Evolutionary conservation across 345 rosid genomes (phyloP).

Genomic region (Chamaenerion angustifolium): DNA sequence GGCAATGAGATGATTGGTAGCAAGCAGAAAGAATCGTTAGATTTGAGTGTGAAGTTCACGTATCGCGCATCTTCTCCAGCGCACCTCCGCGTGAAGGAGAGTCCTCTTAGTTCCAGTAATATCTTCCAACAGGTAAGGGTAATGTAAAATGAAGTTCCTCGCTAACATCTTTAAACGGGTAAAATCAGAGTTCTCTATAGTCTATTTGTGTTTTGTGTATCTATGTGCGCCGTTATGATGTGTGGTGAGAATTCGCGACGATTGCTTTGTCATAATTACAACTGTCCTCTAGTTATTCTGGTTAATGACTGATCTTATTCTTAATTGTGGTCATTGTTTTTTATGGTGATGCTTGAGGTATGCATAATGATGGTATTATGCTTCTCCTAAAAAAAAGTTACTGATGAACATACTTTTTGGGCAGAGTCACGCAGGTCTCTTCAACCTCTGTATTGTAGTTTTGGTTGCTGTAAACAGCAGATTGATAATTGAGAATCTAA

Average conservation of each 20-base stretch:
- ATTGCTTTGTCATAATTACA: too few species aligned
- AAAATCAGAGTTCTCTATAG: too few species aligned
- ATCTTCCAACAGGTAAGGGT: slow-evolving; percentile 60
- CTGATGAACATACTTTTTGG: slow-evolving; percentile 3
- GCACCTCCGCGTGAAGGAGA: slow-evolving; percentile 54
- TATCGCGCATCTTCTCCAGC: slow-evolving; percentile 75
- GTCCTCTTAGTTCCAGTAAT: slow-evolving; percentile 81
- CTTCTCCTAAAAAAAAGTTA: not conserved
- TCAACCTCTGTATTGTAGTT: slow-evolving; percentile 92
- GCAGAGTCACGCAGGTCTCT: slow-evolving; percentile 98
- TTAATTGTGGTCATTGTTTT: not conserved
- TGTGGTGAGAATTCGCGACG: too few species aligned
- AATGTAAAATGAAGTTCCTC: too few species aligned
- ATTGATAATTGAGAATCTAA: slow-evolving; percentile 84
- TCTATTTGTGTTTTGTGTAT: too few species aligned
- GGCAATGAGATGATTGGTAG: slow-evolving; percentile 9
- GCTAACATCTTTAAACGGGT: too few species aligned
- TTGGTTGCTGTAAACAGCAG: slow-evolving; percentile 95
- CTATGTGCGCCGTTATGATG: too few species aligned
- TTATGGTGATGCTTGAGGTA: not conserved
- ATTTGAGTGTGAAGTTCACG: slow-evolving; percentile 25
- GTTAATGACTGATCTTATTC: too few species aligned
- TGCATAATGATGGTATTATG: not conserved
- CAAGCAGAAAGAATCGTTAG: slow-evolving; percentile 16
- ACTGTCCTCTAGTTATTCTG: too few species aligned